These are phyloP conservation scores for Arthrobotrys entomopaga DNA, from an alignment of 2,329 filamentous ascomycete species.

Conservation along the genomic window DNA sequence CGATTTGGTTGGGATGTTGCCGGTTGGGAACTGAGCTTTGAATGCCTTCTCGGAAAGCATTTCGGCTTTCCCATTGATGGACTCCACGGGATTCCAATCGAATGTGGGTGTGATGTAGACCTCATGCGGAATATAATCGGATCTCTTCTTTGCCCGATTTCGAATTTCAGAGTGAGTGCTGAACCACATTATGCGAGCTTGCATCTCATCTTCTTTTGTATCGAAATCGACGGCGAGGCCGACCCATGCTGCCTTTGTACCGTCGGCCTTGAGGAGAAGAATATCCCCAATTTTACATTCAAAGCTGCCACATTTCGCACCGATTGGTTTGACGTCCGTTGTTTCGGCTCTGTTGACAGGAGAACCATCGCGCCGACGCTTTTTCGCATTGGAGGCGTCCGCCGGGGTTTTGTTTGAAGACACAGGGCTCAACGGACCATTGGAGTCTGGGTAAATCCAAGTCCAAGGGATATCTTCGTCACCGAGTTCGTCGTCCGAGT, in stretches of 20 bases:
- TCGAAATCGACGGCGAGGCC: conserved; percentile 87
- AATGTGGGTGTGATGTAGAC: conserved; percentile 88
- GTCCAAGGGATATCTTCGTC: conserved; percentile 78
- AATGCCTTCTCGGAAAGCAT: conserved; percentile 80
- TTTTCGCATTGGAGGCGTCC: conserved; percentile 43
- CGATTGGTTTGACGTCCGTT: conserved; percentile 71
- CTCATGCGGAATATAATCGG: conserved; percentile 84
- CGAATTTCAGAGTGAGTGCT: conserved; percentile 88
- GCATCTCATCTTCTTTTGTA: conserved; percentile 78
- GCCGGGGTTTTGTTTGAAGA: conserved; percentile 38
- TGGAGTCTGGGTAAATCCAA: conserved; percentile 72
- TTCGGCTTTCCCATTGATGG: conserved; percentile 88
- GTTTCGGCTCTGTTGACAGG: conserved; percentile 58
- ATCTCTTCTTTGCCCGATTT: conserved; percentile 82
- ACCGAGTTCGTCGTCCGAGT: conserved; percentile 88
- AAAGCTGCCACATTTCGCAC: conserved; percentile 83
- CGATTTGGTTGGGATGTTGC: conserved; percentile 77
- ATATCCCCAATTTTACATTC: conserved; percentile 83
- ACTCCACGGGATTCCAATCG: conserved; percentile 85
- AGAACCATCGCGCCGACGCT: conserved; percentile 47
- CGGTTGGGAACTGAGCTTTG: conserved; percentile 75
- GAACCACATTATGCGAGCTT: conserved; percentile 95
- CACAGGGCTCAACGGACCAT: conserved; percentile 25
- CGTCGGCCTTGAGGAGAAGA: conserved; percentile 87
- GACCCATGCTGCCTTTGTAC: conserved; percentile 82